These are phyloP conservation scores for Sugiyamaella grinbergsii DNA, from an alignment of 1,139 yeast genomes.

Conservation along the genomic window DNA sequence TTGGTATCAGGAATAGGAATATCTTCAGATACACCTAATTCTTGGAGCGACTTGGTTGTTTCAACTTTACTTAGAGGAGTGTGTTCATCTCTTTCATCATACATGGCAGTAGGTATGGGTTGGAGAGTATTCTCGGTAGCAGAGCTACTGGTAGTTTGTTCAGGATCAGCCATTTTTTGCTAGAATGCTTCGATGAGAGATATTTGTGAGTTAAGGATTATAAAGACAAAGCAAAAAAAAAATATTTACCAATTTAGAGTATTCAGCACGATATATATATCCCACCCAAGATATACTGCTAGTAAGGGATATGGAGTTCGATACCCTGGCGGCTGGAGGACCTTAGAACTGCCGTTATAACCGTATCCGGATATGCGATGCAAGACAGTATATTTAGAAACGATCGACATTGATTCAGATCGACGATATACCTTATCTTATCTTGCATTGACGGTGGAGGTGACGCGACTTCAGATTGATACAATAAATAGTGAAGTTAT, in stretches of 20 bases:
- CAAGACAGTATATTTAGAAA: neutral
- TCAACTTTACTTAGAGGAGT: constrained; percentile 49
- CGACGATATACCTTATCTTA: neutral
- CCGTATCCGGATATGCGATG: constrained; percentile 9
- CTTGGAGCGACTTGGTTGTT: constrained; percentile 66
- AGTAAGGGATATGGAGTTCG: too few relatives aligned
- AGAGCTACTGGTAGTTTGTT: neutral
- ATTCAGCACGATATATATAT: too few relatives aligned
- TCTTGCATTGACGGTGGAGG: too few relatives aligned
- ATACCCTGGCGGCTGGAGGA: too few relatives aligned
- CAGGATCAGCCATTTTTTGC: constrained; percentile 12
- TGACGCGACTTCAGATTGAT: too few relatives aligned
- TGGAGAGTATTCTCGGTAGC: constrained; percentile 4
- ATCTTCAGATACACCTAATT: constrained; percentile 57
- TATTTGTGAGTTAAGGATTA: too few relatives aligned
- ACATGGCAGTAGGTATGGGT: constrained; percentile 11
- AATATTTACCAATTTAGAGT: too few relatives aligned
- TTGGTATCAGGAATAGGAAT: constrained; percentile 60
- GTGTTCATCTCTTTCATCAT: constrained; percentile 9
- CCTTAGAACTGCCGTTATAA: constrained; percentile 10
- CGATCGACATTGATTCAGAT: neutral
- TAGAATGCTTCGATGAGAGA: neutral
- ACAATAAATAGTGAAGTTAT: too few relatives aligned
- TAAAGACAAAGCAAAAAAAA: too few relatives aligned
- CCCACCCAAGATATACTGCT: too few relatives aligned